phyloP scores from a whole-genome alignment of 2,329 filamentous ascomycete species.

The Diaporthe nobilis region DNA sequence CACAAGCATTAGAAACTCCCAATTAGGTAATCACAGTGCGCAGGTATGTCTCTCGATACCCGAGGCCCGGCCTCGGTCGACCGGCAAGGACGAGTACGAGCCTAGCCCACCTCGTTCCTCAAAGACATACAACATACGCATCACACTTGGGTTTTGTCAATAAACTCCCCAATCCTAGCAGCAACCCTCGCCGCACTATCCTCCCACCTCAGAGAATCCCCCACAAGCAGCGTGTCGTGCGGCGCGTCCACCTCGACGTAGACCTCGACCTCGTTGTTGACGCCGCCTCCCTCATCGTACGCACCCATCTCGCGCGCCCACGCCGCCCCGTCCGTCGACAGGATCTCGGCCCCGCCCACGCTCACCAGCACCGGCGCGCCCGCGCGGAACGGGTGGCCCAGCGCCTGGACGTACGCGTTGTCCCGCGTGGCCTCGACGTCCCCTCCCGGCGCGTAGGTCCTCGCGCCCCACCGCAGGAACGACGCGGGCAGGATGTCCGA shows the following conservation, averaged over 20 bases:
- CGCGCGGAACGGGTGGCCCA: slow-evolving; percentile 55
- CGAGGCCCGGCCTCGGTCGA: background rate
- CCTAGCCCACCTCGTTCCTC: background rate
- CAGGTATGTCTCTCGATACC: background rate
- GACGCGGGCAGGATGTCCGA: slow-evolving; percentile 29
- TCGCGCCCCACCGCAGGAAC: slow-evolving; percentile 56
- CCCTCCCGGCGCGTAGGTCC: slow-evolving; percentile 50
- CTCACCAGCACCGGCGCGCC: slow-evolving; percentile 57
- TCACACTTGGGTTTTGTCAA: background rate
- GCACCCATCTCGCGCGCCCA: slow-evolving; percentile 54
- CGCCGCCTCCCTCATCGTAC: slow-evolving; percentile 46
- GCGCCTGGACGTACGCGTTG: slow-evolving; percentile 55
- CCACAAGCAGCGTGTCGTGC: slow-evolving; percentile 60
- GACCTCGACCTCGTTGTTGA: slow-evolving; percentile 57
- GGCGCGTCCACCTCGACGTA: slow-evolving; percentile 55
- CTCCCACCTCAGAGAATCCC: slow-evolving; percentile 56
- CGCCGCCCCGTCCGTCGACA: slow-evolving; percentile 56
- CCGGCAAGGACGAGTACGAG: background rate
- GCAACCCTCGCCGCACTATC: slow-evolving; percentile 39
- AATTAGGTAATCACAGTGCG: background rate
- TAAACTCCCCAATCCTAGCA: slow-evolving; percentile 31
- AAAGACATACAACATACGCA: background rate
- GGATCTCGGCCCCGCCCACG: slow-evolving; percentile 56
- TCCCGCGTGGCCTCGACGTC: slow-evolving; percentile 43
- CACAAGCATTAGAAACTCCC: background rate